Conservation (phyloP, 2,329 filamentous ascomycete genomes). For the Akanthomyces muscarius region DNA sequence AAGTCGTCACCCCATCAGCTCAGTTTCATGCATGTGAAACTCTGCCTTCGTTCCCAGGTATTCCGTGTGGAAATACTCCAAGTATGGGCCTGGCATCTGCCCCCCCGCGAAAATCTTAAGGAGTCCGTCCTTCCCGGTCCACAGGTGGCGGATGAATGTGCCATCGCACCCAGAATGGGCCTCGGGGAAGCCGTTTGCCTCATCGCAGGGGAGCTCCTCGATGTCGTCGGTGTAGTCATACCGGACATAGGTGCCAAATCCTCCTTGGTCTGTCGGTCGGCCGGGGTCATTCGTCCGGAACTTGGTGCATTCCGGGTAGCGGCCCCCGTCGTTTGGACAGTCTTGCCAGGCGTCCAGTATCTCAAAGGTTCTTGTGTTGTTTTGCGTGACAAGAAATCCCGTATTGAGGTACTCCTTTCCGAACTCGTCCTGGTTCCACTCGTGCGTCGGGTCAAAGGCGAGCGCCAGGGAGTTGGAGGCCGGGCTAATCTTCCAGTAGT, state of each 20-base stretch:
- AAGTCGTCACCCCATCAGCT: conserved; percentile 28
- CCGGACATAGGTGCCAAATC: conserved; percentile 41
- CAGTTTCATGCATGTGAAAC: conserved; percentile 34
- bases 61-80: conserved; percentile 35
- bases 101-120: conserved; percentile 38
- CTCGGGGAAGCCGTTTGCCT: conserved; percentile 43
- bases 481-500: conserved; percentile 42
- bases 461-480: conserved; percentile 39
- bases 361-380: conserved; percentile 43
- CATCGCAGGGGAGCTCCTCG: conserved; percentile 37
- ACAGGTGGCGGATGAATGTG: conserved; percentile 41
- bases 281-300: conserved; percentile 35
- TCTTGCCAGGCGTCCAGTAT: conserved; percentile 47
- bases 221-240: conserved; percentile 41
- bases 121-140: conserved; percentile 38
- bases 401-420: conserved; percentile 45
- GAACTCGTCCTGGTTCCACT: conserved; percentile 38
- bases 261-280: conserved; percentile 40
- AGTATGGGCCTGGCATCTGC: conserved; percentile 34
- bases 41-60: conserved; percentile 31
- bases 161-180: conserved; percentile 36
- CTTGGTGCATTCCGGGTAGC: conserved; percentile 35
- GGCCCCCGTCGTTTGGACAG: conserved; percentile 38
- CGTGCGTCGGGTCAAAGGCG: conserved; percentile 35
- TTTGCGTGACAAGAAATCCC: conserved; percentile 51